Evolutionary conservation across 2,329 filamentous ascomycete genomes (phyloP).

Genomic region (Paecilomyces formosus): DNA sequence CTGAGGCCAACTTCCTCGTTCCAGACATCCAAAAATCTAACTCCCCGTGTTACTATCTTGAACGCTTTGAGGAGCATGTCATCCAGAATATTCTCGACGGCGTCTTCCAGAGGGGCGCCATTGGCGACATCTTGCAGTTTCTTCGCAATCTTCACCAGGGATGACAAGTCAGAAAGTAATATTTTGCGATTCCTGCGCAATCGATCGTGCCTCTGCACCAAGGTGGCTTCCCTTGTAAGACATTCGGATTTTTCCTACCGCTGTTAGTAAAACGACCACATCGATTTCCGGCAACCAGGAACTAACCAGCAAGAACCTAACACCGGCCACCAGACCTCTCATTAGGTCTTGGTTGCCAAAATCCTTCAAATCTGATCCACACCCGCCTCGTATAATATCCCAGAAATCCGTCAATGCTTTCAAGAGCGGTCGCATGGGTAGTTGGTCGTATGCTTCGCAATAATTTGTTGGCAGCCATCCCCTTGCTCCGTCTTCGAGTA

Average conservation of each 20-base stretch:
- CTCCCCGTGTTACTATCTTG: conserved; percentile 84
- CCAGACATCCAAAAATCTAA: conserved; percentile 81
- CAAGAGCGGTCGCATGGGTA: conserved; percentile 75
- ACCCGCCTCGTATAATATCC: conserved; percentile 76
- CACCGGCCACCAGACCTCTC: conserved; percentile 86
- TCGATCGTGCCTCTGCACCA: conserved; percentile 67
- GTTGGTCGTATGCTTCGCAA: conserved; percentile 88
- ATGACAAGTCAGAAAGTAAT: conserved; percentile 79
- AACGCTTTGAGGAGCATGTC: conserved; percentile 92
- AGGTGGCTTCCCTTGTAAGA: conserved; percentile 69
- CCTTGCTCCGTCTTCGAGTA: conserved; percentile 74
- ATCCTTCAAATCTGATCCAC: conserved; percentile 65
- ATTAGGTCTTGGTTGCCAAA: conserved; percentile 92
- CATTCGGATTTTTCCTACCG: conserved; percentile 78
- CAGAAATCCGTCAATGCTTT: conserved; percentile 85
- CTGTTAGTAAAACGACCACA: conserved; percentile 12
- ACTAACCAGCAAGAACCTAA: conserved; percentile 78
- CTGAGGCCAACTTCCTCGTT: conserved; percentile 49
- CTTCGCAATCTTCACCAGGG: conserved; percentile 83
- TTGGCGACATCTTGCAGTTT: conserved; percentile 67
- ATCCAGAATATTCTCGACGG: conserved; percentile 59
- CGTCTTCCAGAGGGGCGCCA: conserved; percentile 33
- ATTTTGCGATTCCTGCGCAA: conserved; percentile 78
- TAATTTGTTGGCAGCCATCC: conserved; percentile 99
- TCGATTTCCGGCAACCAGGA: background rate